Base-by-base conservation (phyloP, 805 yeast species). In the Candida xyloterini region DNA sequence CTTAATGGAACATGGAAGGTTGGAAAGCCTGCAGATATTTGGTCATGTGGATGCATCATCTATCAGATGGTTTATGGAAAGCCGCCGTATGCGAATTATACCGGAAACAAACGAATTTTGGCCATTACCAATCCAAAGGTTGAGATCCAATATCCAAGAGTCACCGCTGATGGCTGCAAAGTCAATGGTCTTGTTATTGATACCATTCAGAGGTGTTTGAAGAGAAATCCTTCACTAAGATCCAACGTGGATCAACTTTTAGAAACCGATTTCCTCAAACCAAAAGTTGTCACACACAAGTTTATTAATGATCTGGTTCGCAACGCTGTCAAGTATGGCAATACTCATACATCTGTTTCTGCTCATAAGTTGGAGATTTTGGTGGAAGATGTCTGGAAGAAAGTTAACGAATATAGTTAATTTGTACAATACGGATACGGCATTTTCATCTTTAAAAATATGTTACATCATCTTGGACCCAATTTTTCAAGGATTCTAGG, bases 1-100 rank as follows among this genome's bases (percentile, higher is more conserved):
- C 15, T 40, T 9, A 47, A 44, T 55, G 40, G 65, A 42, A 63
- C 77, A 26, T 66, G 82, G 91, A 85, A 78, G 60, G 95, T 90
- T 9, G 97, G 98, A 1, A 83, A 81, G 53, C 96, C 98, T 0
- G 84, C 97, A 2, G 99, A 93, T 65, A 81, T 93, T 11, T 93
- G 99, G 99, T 89, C 98, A 15, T 85, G 96, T 63, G 99, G 99
- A 0, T 89, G 98, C 60, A 91, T 93, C 3, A 69, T 93, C 1
- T 91, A 89, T 62, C 98, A 93, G 60, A 88, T 93, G 95, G 76
- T 90, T 7, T 95, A 93, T 53, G 96, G 96, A 0, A 74, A 74
- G 45, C 91, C 97, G 1, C 99, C 99, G 1, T 90, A 87, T 66
- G 95, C 88, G 0, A 70, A 71, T 3, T 86, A 76, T 52, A 76